Evolutionary conservation across 2,329 filamentous ascomycete genomes (phyloP).

Genomic region (Pseudocercospora cruenta): DNA sequence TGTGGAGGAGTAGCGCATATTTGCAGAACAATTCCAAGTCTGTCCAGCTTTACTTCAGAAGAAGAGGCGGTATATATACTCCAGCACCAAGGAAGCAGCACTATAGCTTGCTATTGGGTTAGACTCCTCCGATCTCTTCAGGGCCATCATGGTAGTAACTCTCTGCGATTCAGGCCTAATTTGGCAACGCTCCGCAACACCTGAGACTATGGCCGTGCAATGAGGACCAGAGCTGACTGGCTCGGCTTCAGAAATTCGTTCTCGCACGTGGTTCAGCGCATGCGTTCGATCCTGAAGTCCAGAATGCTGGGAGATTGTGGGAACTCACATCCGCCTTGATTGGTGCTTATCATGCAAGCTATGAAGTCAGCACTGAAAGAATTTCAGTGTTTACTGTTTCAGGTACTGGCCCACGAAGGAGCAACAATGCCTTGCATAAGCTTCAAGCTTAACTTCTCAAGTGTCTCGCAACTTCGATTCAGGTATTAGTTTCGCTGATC

Average conservation of each 20-base stretch:
- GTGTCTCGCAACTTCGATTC: background rate
- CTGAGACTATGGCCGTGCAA: background rate
- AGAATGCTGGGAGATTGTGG: background rate
- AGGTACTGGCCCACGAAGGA: background rate
- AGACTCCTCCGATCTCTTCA: background rate
- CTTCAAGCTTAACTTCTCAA: background rate
- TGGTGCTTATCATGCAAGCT: background rate
- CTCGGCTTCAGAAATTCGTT: background rate
- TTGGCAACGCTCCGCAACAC: background rate
- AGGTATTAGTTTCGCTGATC: background rate
- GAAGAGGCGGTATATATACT: background rate
- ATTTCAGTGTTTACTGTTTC: background rate
- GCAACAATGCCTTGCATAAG: background rate
- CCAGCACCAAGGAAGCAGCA: background rate
- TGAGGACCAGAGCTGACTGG: background rate
- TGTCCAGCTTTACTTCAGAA: background rate
- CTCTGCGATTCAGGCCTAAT: background rate
- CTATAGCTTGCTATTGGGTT: background rate
- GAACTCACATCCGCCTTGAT: background rate
- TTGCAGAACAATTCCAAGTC: background rate
- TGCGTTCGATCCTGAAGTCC: background rate
- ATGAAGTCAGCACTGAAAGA: background rate
- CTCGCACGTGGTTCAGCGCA: background rate
- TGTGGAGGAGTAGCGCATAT: background rate
- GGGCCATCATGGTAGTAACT: background rate